phyloP scores from a whole-genome alignment of 495 filamentous ascomycete species.

The Trichoderma asperelloides region DNA sequence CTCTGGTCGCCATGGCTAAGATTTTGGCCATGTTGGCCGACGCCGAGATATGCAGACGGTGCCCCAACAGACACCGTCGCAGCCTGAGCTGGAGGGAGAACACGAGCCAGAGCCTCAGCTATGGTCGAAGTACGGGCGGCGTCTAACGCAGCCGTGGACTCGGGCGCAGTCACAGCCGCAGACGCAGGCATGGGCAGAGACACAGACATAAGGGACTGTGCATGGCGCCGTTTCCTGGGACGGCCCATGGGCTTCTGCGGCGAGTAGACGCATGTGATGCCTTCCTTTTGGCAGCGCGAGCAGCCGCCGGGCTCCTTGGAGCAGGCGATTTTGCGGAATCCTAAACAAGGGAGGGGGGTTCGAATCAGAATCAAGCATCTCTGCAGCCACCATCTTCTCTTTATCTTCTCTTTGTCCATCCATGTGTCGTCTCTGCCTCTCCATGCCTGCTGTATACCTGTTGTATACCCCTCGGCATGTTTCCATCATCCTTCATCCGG shows the following conservation, averaged over 20 bases:
- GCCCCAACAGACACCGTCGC: neutral
- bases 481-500: neutral
- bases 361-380: slow-evolving; percentile 17
- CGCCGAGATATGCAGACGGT: neutral
- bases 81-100: neutral
- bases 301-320: slow-evolving; percentile 49
- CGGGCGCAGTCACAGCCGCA: neutral
- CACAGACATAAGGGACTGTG: slow-evolving; percentile 19
- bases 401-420: too few relatives aligned
- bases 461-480: neutral
- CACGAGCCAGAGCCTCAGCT: neutral
- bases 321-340: slow-evolving; percentile 52
- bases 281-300: slow-evolving; percentile 44
- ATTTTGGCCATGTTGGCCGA: neutral
- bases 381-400: neutral
- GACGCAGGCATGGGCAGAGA: neutral
- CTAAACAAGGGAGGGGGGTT: slow-evolving; percentile 24
- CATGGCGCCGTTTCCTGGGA: slow-evolving; percentile 45
- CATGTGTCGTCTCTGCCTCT: neutral
- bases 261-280: slow-evolving; percentile 48
- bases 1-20: neutral
- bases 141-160: neutral
- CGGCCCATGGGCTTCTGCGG: slow-evolving; percentile 54
- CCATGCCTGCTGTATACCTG: neutral
- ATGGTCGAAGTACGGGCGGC: neutral